Evolutionary conservation across 2,329 filamentous ascomycete species (phyloP).

Genomic region (Aspergillus sp.): DNA sequence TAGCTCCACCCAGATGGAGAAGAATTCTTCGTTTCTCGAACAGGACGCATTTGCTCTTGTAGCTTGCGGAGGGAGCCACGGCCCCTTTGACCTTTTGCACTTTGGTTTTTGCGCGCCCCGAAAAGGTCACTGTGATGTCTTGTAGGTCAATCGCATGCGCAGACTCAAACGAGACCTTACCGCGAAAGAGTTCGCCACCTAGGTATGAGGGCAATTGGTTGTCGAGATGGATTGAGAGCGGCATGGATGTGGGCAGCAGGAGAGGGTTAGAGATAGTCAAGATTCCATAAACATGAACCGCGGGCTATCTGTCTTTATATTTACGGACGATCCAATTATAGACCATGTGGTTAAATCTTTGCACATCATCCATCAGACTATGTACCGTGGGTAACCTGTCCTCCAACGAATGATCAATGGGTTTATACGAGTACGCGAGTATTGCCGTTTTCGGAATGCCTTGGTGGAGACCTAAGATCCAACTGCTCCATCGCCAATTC

Average conservation of each 20-base stretch:
- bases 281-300: neutral
- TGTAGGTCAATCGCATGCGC: constrained; percentile 5
- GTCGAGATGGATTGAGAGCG: constrained; percentile 9
- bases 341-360: neutral
- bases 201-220: constrained; percentile 8
- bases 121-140: constrained; percentile 13
- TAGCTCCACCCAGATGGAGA: neutral
- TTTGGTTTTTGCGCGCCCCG: constrained; percentile 13
- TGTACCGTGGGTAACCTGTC: neutral
- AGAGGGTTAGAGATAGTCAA: neutral
- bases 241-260: constrained; percentile 5
- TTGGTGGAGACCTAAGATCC: neutral
- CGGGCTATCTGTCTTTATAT: neutral
- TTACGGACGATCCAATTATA: neutral
- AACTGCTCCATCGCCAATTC: too few species aligned
- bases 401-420: neutral
- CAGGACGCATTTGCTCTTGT: constrained; percentile 15
- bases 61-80: constrained; percentile 9
- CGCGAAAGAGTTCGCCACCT: constrained; percentile 8
- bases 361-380: neutral
- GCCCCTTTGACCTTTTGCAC: constrained; percentile 16
- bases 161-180: constrained; percentile 8
- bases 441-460: neutral
- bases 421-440: neutral
- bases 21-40: constrained; percentile 15